These are phyloP conservation scores for Brassica hybrid DNA, from an alignment of 441 rosid species.

Conservation along the genomic window DNA sequence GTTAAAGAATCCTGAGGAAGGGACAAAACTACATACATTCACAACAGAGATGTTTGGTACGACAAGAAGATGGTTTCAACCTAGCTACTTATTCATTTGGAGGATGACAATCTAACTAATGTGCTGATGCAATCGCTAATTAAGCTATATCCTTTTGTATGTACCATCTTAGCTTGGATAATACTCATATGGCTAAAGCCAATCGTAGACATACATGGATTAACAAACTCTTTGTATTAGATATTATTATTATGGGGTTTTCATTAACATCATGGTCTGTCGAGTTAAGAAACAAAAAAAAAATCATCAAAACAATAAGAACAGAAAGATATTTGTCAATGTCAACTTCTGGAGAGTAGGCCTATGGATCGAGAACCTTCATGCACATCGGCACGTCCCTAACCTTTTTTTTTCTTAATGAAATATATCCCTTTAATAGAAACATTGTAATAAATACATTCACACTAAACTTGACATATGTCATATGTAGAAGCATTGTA, in stretches of 20 bases:
- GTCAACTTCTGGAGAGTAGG: background rate
- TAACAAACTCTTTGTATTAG: background rate
- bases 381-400: too few relatives aligned
- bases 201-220: background rate
- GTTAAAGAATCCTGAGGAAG: constrained; percentile 30
- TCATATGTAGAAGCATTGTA: too few relatives aligned
- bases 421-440: too few relatives aligned
- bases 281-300: background rate
- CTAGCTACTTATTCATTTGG: background rate
- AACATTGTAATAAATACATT: too few relatives aligned
- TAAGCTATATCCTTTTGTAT: background rate
- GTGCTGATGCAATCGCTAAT: background rate
- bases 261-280: too few relatives aligned
- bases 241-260: too few relatives aligned
- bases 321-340: background rate
- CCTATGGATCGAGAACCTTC: background rate
- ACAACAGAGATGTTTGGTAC: background rate
- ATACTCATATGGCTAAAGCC: background rate
- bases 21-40: background rate
- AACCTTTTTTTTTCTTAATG: background rate
- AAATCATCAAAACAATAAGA: too few relatives aligned
- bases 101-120: constrained; percentile 1
- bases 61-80: background rate
- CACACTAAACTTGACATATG: too few relatives aligned
- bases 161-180: background rate